A percentile compares a stretch with the other conserved stretches of the same genome.
Evolutionary conservation across 148 eudicot species (phyloP).

Genomic region (Bassia scoparia): DNA sequence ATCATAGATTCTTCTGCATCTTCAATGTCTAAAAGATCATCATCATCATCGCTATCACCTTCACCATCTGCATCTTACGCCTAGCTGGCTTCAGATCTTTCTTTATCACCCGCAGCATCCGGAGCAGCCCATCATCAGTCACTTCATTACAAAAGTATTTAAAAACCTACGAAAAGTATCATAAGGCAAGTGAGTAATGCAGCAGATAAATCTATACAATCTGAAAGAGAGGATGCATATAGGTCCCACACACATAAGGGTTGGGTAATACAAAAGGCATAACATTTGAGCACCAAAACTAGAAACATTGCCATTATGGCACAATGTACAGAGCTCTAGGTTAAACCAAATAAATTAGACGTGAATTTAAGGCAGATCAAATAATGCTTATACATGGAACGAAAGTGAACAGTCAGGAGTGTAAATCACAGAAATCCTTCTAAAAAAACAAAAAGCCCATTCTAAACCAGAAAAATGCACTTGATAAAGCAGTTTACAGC

Average conservation of each 20-base stretch:
- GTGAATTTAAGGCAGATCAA: not conserved
- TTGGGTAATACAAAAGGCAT: too few relatives aligned
- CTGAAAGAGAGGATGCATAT: too few relatives aligned
- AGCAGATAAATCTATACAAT: not conserved
- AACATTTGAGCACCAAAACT: not conserved
- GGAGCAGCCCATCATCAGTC: conserved; percentile 73
- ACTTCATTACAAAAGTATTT: conserved; percentile 62
- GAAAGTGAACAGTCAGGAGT: not conserved
- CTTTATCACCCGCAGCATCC: conserved; percentile 87
- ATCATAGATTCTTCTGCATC: conserved; percentile 73
- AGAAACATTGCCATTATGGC: not conserved
- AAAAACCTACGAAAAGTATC: conserved; percentile 53
- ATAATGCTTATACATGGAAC: not conserved
- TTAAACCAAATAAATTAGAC: not conserved
- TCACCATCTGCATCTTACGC: conserved; percentile 58
- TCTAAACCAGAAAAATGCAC: not conserved
- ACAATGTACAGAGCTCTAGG: not conserved
- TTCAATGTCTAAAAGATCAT: conserved; percentile 64
- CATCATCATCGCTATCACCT: conserved; percentile 55
- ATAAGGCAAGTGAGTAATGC: not conserved
- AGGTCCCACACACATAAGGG: not conserved
- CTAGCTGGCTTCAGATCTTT: conserved; percentile 91
- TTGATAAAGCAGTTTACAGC: not conserved
- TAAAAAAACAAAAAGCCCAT: not conserved
- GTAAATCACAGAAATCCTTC: not conserved